Evolutionary conservation across 495 filamentous ascomycete genomes (phyloP).

Genomic region (Bombardia bombarda): DNA sequence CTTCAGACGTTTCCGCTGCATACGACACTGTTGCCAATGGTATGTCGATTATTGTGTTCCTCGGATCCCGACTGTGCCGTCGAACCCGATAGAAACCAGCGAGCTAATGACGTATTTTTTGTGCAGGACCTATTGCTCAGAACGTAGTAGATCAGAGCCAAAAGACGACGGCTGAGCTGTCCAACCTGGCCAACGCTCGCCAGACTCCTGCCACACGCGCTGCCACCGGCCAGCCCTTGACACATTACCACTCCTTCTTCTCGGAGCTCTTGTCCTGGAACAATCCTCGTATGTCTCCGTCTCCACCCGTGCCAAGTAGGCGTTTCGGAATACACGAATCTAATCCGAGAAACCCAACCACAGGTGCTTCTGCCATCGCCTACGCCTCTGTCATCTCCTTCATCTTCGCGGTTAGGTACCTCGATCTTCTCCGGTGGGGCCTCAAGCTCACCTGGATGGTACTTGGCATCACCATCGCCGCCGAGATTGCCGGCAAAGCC

Average conservation of each 20-base stretch:
- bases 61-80: not conserved
- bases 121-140: slow-evolving; percentile 65
- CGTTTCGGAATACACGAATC: no score
- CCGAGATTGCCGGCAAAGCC: slow-evolving; percentile 70
- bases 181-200: slow-evolving; percentile 64
- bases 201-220: slow-evolving; percentile 59
- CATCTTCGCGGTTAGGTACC: slow-evolving; percentile 86
- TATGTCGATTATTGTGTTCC: slow-evolving; percentile 12
- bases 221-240: slow-evolving; percentile 80
- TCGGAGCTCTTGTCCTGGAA: slow-evolving; percentile 71
- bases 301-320: no score
- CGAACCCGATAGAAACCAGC: not conserved
- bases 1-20: slow-evolving; percentile 33
- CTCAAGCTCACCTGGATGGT: slow-evolving; percentile 76
- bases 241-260: slow-evolving; percentile 94
- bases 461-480: slow-evolving; percentile 57
- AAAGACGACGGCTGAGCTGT: slow-evolving; percentile 66
- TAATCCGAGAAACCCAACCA: no score
- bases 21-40: slow-evolving; percentile 33
- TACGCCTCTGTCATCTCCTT: slow-evolving; percentile 63
- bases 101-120: not conserved
- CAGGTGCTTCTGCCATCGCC: slow-evolving; percentile 76
- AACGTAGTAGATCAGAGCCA: slow-evolving; percentile 64
- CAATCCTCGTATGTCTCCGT: slow-evolving; percentile 39
- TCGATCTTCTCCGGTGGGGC: slow-evolving; percentile 77